Base-by-base conservation (phyloP, 2,329 filamentous ascomycete species). In the Ophidiomyces ophidiicola region DNA sequence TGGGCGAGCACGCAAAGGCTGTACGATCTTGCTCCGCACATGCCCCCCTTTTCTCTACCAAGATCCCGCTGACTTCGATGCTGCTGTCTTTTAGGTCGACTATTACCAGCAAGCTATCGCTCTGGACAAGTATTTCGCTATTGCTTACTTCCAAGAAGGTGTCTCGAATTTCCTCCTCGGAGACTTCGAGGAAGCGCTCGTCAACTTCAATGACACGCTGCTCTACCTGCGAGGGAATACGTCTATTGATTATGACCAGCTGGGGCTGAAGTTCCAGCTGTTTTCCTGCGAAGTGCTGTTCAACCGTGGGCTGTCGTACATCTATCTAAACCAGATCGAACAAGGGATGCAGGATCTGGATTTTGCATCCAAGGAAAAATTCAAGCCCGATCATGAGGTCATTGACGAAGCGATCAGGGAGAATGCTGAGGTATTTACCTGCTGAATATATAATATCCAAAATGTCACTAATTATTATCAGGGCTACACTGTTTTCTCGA, bases 401-500 rank as follows among this genome's bases (percentile, higher is more conserved):
- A 98, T 98, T 49, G 87, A 98, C 53, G 90, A 98, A 61, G 90
- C 90, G 3, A 96, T 98, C 49, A 70, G 75, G 39, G 90, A 96
- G 58, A 78, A 87, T 53, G 90, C 90, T 44, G 86, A 94, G 72
- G 85, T 90, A 69, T 37, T 17, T 33, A 26, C 20, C 20, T 12
- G 26, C 36, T 26, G 29, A 21, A 33, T 35, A n/a, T 14, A 35
- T 5, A n/a, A 11, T 12, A 41, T 42, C 15, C 28, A 29, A 21
- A 44, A 5, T 1, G 11, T 18, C 30, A 28, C 26, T 51, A 24
- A 47, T 39, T 6, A 18, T 32, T 28, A 32, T 17, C 45, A 93
- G 82, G 90, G 88, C 32, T 98, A 98, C 57, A 96, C 90, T 0
- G 90, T 98, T 29, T 98, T 98, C 64, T 96, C 87, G 0, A 96